These are phyloP conservation scores for Dactylonectria macrodidyma DNA, from an alignment of 2,329 filamentous ascomycete genomes.

Conservation along the genomic window DNA sequence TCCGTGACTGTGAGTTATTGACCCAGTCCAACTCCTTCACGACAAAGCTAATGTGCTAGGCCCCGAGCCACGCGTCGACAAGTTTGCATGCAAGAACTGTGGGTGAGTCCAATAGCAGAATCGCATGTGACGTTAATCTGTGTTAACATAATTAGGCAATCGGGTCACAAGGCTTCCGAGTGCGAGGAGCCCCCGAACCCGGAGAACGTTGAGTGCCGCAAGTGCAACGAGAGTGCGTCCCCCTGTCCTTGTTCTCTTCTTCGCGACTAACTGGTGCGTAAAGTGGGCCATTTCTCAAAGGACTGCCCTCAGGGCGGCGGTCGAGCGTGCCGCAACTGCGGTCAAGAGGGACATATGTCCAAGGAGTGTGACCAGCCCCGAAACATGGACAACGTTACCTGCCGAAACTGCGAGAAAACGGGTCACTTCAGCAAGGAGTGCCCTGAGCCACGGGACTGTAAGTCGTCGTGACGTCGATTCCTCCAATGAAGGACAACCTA, in stretches of 20 bases:
- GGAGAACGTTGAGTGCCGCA: conserved; percentile 75
- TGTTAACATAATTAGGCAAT: conserved; percentile 54
- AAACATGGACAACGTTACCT: conserved; percentile 65
- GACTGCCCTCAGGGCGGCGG: conserved; percentile 76
- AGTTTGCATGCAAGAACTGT: conserved; percentile 79
- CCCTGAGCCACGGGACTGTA: conserved; percentile 65
- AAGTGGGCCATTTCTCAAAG: conserved; percentile 73
- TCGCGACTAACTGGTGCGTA: conserved; percentile 28
- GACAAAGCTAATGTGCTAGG: conserved; percentile 55
- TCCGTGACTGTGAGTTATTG: conserved; percentile 75
- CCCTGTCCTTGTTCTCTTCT: not conserved
- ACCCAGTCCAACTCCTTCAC: not conserved
- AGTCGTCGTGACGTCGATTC: conserved; percentile 30
- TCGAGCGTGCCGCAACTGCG: conserved; percentile 74
- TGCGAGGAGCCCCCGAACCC: conserved; percentile 74
- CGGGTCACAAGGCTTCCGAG: conserved; percentile 65
- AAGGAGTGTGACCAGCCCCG: conserved; percentile 65
- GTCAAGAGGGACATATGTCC: conserved; percentile 71
- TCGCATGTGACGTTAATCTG: not conserved
- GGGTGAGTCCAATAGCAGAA: conserved; percentile 55
- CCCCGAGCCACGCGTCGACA: conserved; percentile 73
- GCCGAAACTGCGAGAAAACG: conserved; percentile 72
- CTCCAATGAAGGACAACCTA: conserved; percentile 22
- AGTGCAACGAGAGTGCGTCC: conserved; percentile 73
- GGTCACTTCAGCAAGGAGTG: conserved; percentile 77